Percentiles rank a stretch among this genome's conserved stretches.
Conservation (phyloP, 2,329 filamentous ascomycete species). For the Botrytis elliptica region DNA sequence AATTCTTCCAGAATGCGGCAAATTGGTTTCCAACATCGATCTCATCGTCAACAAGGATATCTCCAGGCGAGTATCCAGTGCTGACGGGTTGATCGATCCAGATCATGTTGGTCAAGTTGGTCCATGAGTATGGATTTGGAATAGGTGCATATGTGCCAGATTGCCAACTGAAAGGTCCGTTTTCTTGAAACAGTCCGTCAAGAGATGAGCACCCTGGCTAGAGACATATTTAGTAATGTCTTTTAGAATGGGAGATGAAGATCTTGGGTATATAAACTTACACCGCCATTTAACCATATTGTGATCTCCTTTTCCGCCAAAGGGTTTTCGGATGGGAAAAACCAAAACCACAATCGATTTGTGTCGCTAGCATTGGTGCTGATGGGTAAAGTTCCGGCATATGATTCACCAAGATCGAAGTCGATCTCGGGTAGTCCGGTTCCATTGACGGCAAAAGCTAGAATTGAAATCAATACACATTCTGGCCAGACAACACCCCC, state of each 20-base stretch:
- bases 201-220: slow-evolving; percentile 85
- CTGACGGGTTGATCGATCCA: slow-evolving; percentile 37
- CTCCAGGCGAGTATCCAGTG: slow-evolving; percentile 55
- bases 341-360: slow-evolving; percentile 54
- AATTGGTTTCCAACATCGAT: slow-evolving; percentile 56
- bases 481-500: background rate
- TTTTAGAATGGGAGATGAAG: no score
- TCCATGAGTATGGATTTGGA: slow-evolving; percentile 35
- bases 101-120: slow-evolving; percentile 35
- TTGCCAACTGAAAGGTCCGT: slow-evolving; percentile 36
- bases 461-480: slow-evolving; percentile 4
- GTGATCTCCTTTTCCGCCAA: slow-evolving; percentile 49
- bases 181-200: slow-evolving; percentile 76
- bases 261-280: slow-evolving; percentile 40
- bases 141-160: slow-evolving; percentile 34
- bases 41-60: slow-evolving; percentile 50
- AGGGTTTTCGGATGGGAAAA: slow-evolving; percentile 52
- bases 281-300: slow-evolving; percentile 87
- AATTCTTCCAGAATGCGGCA: slow-evolving; percentile 63
- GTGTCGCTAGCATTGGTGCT: slow-evolving; percentile 46
- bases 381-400: slow-evolving; percentile 51
- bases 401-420: slow-evolving; percentile 38
- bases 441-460: slow-evolving; percentile 37
- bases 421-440: slow-evolving; percentile 34
- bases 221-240: background rate